Evolutionary conservation across 2,329 filamentous ascomycete genomes (phyloP).

Genomic region (Trichophyton verrucosum): DNA sequence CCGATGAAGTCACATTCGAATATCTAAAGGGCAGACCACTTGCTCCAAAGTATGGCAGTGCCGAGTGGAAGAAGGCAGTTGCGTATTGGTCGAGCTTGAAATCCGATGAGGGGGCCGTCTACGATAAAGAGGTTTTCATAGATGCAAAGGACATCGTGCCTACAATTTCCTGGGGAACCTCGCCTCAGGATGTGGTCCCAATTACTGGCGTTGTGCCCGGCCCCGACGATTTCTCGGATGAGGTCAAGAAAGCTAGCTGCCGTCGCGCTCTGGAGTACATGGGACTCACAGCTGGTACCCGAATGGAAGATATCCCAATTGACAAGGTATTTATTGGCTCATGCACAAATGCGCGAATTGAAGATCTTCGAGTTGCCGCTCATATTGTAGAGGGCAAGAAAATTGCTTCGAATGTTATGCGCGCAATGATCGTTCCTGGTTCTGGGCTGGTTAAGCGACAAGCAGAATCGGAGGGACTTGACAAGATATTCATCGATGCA

Average conservation of each 20-base stretch:
- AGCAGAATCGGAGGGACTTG: constrained; percentile 81
- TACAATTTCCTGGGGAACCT: constrained; percentile 93
- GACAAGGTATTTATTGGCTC: constrained; percentile 98
- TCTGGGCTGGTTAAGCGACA: constrained; percentile 88
- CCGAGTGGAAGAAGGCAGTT: constrained; percentile 79
- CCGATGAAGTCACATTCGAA: constrained; percentile 85
- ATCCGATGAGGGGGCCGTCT: constrained; percentile 79
- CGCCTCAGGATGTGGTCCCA: constrained; percentile 87
- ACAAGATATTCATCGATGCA: constrained; percentile 81
- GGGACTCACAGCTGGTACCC: constrained; percentile 75
- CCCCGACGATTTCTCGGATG: constrained; percentile 71
- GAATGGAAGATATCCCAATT: constrained; percentile 78
- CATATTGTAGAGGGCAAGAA: constrained; percentile 76
- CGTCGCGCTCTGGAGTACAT: constrained; percentile 86
- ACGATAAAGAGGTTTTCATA: constrained; percentile 78
- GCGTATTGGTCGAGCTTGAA: constrained; percentile 78
- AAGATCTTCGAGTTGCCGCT: constrained; percentile 82
- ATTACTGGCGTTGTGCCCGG: constrained; percentile 86
- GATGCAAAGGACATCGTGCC: constrained; percentile 87
- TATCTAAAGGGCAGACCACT: constrained; percentile 87
- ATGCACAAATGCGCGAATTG: constrained; percentile 94
- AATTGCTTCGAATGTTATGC: constrained; percentile 76
- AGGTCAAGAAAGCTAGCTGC: constrained; percentile 67
- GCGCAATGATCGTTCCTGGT: constrained; percentile 91
- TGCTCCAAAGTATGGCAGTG: constrained; percentile 69